These are phyloP conservation scores for Linderina pennispora DNA, from an alignment of 192 early-diverging fungal genomes.

Conservation along the genomic window DNA sequence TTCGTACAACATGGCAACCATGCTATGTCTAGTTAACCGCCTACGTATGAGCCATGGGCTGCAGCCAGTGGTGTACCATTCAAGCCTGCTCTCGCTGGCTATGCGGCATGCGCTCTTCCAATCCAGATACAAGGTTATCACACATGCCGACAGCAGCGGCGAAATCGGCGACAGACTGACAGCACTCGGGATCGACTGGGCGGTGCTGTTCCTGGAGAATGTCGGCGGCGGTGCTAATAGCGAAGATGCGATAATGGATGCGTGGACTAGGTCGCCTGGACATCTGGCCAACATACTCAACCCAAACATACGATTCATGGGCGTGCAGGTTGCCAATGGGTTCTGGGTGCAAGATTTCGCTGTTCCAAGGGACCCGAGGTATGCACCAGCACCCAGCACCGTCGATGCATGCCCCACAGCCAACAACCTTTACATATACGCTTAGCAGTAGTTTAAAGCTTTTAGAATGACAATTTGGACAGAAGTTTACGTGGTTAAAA, in stretches of 20 bases:
- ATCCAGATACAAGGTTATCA: constrained; percentile 16
- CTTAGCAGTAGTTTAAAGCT: neutral
- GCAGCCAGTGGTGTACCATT: constrained; percentile 17
- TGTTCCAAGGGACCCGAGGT: constrained; percentile 8
- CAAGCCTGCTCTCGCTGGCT: constrained; percentile 14
- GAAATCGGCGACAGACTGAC: constrained; percentile 30
- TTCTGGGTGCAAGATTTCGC: constrained; percentile 46
- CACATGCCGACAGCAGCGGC: constrained; percentile 26
- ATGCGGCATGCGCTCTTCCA: constrained; percentile 26
- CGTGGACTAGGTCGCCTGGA: constrained; percentile 22
- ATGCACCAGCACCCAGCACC: constrained; percentile 1
- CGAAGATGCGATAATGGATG: constrained; percentile 24
- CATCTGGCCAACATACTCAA: constrained; percentile 36
- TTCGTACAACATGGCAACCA: constrained; percentile 19
- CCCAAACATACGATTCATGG: constrained; percentile 27
- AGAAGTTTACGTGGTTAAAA: no score
- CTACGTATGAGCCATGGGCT: constrained; percentile 9
- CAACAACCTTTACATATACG: constrained; percentile 10
- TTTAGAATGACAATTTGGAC: constrained; percentile 5
- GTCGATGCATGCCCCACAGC: constrained; percentile 20
- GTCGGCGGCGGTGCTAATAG: constrained; percentile 29
- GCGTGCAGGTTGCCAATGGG: constrained; percentile 25
- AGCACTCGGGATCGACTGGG: constrained; percentile 15
- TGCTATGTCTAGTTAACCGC: constrained; percentile 37
- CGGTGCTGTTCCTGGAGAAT: constrained; percentile 30